Evolutionary conservation across 768 basidiomycete genomes (phyloP).

Genomic region (Leccinum olivaceopallidum): DNA sequence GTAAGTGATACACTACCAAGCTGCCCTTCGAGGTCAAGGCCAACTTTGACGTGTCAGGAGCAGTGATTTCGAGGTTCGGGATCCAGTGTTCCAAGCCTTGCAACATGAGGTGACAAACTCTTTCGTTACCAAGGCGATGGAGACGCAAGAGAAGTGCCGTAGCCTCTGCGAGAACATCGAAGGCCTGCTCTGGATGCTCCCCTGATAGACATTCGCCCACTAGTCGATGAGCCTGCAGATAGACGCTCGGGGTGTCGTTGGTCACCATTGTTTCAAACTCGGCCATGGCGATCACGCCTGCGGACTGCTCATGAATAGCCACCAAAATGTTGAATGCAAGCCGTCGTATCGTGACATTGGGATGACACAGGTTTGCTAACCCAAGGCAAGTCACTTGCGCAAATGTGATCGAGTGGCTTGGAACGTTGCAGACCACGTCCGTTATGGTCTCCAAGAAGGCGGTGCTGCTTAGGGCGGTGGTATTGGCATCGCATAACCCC

Average conservation of each 20-base stretch:
- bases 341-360: constrained; percentile 59
- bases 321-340: constrained; percentile 79
- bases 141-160: constrained; percentile 72
- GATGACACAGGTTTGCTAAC: constrained; percentile 83
- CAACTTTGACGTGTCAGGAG: constrained; percentile 44
- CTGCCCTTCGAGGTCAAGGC: constrained; percentile 48
- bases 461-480: constrained; percentile 51
- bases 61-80: constrained; percentile 57
- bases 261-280: constrained; percentile 73
- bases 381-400: constrained; percentile 76
- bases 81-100: constrained; percentile 87
- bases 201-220: constrained; percentile 79
- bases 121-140: constrained; percentile 46
- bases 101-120: constrained; percentile 60
- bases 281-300: constrained; percentile 67
- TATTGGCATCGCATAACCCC: constrained; percentile 61
- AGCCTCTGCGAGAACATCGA: constrained; percentile 67
- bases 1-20: constrained; percentile 73
- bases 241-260: constrained; percentile 72
- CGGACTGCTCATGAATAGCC: constrained; percentile 63
- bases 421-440: constrained; percentile 59
- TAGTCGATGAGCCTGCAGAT: constrained; percentile 76
- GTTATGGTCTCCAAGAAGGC: constrained; percentile 80
- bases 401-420: constrained; percentile 64
- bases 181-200: constrained; percentile 67